Conservation (phyloP, 2,329 filamentous ascomycete species). For the Biscogniauxia sp. region DNA sequence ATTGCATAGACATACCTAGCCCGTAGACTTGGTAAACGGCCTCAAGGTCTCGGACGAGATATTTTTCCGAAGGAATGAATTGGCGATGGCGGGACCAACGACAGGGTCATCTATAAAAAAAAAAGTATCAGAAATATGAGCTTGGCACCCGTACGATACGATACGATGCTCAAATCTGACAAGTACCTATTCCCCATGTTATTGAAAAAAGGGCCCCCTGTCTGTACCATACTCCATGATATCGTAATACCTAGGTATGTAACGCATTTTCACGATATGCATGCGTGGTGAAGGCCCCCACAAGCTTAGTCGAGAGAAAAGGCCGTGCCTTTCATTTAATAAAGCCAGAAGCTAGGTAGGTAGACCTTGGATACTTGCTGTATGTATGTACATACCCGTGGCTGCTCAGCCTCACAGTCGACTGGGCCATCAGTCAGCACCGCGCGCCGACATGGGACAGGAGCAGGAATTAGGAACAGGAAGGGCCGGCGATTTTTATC, state of each 20-base stretch:
- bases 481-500: background rate
- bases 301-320: background rate
- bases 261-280: background rate
- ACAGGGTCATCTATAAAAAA: background rate
- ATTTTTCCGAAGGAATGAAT: background rate
- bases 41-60: background rate
- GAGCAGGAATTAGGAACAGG: background rate
- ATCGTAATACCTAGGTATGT: too few species aligned
- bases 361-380: conserved; percentile 5
- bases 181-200: background rate
- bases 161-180: background rate
- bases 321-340: conserved; percentile 2
- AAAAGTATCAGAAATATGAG: background rate
- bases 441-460: background rate
- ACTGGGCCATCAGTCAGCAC: background rate
- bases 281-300: background rate
- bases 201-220: background rate
- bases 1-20: background rate
- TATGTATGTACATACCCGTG: conserved; percentile 3
- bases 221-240: background rate
- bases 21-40: background rate
- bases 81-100: background rate
- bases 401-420: background rate
- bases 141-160: background rate
- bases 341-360: conserved; percentile 5